Evolutionary conservation across 2,329 filamentous ascomycete genomes (phyloP).

Genomic region (Anisogramma anomala): DNA sequence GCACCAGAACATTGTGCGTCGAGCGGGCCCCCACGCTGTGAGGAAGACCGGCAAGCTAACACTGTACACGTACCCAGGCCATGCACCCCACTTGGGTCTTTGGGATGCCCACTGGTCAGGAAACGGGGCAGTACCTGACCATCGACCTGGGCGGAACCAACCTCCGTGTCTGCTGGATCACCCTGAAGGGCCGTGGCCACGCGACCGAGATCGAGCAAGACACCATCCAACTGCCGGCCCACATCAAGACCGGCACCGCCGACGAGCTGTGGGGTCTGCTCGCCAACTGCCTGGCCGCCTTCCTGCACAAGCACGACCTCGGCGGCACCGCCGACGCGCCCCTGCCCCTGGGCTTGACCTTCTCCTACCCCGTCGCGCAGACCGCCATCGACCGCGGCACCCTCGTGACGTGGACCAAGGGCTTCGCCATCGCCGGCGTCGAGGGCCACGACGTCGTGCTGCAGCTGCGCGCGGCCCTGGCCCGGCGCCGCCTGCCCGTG

Average conservation of each 20-base stretch:
- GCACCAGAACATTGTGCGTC: constrained; percentile 7
- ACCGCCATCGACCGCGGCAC: constrained; percentile 60
- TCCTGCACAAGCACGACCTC: constrained; percentile 42
- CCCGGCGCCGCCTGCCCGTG: constrained; percentile 44
- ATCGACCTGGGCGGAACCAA: constrained; percentile 27
- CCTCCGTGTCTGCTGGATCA: constrained; percentile 23
- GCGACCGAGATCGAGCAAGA: constrained; percentile 57
- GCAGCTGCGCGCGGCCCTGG: constrained; percentile 45
- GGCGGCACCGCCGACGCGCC: constrained; percentile 30
- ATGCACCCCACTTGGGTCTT: constrained; percentile 12
- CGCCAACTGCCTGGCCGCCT: constrained; percentile 57
- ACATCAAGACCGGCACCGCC: constrained; percentile 52
- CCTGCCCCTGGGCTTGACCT: constrained; percentile 58
- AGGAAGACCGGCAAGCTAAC: neutral
- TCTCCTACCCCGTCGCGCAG: constrained; percentile 61
- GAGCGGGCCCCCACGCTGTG: neutral
- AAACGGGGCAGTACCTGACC: constrained; percentile 42
- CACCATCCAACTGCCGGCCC: constrained; percentile 57
- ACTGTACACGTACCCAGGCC: neutral
- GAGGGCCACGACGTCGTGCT: constrained; percentile 59
- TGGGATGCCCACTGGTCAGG: constrained; percentile 59
- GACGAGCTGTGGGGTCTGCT: constrained; percentile 61
- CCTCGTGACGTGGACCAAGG: constrained; percentile 63
- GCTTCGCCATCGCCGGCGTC: constrained; percentile 60
- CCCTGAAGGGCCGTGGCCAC: constrained; percentile 14